Base-by-base conservation (phyloP, 805 yeast species). In the Pachysolen tannophilus region DNA sequence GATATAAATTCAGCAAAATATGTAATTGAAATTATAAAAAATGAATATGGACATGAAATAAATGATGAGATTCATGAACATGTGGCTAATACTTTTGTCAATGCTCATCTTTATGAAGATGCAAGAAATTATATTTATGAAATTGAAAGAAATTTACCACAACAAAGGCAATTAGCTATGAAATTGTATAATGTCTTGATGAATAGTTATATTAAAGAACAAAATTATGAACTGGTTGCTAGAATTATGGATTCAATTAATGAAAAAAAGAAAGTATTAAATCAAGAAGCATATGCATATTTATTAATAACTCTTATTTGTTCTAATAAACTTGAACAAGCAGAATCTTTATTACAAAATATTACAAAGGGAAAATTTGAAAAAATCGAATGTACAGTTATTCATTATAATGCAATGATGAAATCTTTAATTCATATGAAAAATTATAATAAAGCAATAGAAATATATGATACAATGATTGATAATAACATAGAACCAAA, bases 401-500 rank as follows among this genome's bases (percentile, higher is more conserved):
- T 11, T 11, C 44, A 63, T 6, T 43, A 69, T 20, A 38, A 44
- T 20, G 43, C 56, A 15, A 44, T 53, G 28, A 40, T 58, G 7
- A 48, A 49, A 26, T 42, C 54, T 3, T 48, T 55, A 26, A 49
- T 54, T 25, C 40, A 55, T n/a, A 42, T 44, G 2, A 41, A 41
- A 15, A 65, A 37, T 34, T 28, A 25, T 32, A 13, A 21, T 9
- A 3, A 20, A 20, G 13, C 38, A 56, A 20, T 37, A 4, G 66
- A 63, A 35, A 32, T 59, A 5, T 63, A 61, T 39, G 51, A 56
- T 30, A 50, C 52, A 17, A 61, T 64, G 67, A 60, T 52, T 4
- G 43, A 44, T 4, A 37, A 34, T 6, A 49, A 52, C 11, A 40
- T 60, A 6, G 34, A 37, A 5, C 43, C 56, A 6, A 39, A 61